Base-by-base conservation (phyloP, 1,284 basidiomycete genomes). In the Amylostereum chailletii region DNA sequence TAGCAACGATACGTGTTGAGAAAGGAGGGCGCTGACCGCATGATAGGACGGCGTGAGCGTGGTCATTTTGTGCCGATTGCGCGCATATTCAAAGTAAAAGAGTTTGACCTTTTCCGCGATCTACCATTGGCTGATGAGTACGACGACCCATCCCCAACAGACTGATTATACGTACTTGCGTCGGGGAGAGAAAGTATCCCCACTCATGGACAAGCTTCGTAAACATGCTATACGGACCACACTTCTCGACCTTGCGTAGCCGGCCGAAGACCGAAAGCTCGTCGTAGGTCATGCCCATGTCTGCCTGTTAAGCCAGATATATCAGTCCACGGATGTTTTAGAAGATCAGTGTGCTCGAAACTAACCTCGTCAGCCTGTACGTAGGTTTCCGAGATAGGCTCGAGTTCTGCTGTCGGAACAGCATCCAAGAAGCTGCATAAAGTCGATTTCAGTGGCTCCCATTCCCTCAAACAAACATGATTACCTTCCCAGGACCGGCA, bases 231-330 rank as follows among this genome's bases (percentile, higher is more conserved):
- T 94, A 98, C 1, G 96, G 95, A 1, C 96, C 96, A 60, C 92
- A 94, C 69, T 98, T 98, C 60, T 94, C 91, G 33, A 96, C 83
- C 69, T 99, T 99, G 51, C 96, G 82, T 37, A 99, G 75, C 34
- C 94, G 76, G 32, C 95, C 96, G 60, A 94, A 96, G 30, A 93
- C 81, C 5, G 90, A 93, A 11, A 99, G 77, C 62, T 99, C 95
- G 60, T 99, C 91, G 65, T 99, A 99, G 1, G 95, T 97, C 94
- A 99, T 98, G 27, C 95, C 96, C 93, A 96, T 95, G 61, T 98
- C 95, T 7, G 83, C 91, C 86, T 90, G 51, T 8, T 19, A 19
- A 19, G 19, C 19, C 19, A 19, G 19, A 19, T 19, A 19, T 19
- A 19, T 19, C 19, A 19, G 19, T 19, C 19, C 19, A 19, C 19